phyloP scores from a whole-genome alignment of 768 basidiomycete genomes.

The Dendrothele bispora region DNA sequence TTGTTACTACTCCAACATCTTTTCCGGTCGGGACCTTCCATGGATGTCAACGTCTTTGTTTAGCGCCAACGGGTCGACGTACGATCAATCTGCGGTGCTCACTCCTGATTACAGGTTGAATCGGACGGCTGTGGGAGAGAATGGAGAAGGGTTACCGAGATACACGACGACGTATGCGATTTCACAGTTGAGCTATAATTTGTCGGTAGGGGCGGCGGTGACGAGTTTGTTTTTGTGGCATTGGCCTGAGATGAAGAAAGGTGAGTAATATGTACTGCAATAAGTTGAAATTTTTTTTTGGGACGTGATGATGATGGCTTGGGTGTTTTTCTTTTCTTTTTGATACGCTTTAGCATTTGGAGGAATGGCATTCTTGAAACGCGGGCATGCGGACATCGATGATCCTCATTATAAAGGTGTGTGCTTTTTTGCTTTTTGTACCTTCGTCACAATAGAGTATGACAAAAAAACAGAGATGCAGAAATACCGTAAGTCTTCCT shows the following conservation, averaged over 20 bases:
- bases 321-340: background rate
- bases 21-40: conserved; percentile 42
- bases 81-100: conserved; percentile 44
- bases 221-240: conserved; percentile 53
- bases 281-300: background rate
- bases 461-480: conserved; percentile 38
- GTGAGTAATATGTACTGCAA: conserved; percentile 28
- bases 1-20: conserved; percentile 43
- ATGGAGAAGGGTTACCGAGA: conserved; percentile 28
- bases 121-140: conserved; percentile 18
- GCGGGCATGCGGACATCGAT: conserved; percentile 39
- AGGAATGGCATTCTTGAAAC: conserved; percentile 36
- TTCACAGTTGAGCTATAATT: conserved; percentile 49
- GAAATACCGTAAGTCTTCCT: conserved; percentile 35
- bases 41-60: conserved; percentile 53
- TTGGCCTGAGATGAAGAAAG: conserved; percentile 46
- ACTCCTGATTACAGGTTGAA: conserved; percentile 37
- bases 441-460: background rate
- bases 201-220: conserved; percentile 49
- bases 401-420: conserved; percentile 50
- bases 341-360: conserved; percentile 35
- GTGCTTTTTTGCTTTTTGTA: background rate
- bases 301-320: conserved; percentile 7
- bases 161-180: conserved; percentile 50
- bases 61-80: conserved; percentile 30